Base-by-base conservation (phyloP, 192 early-diverging fungal species). In the Backusella macrospora region DNA sequence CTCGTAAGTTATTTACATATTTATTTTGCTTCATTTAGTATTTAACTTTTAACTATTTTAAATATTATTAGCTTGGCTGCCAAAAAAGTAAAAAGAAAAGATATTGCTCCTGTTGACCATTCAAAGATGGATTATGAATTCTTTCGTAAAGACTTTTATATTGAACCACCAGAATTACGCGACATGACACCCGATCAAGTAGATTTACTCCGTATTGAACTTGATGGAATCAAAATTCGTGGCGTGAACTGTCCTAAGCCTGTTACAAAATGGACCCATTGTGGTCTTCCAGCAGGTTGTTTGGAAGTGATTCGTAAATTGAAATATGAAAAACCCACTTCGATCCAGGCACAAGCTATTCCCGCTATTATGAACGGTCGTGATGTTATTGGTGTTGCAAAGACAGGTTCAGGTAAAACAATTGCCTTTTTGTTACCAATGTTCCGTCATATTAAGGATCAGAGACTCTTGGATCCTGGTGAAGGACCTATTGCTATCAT, bases 361-460 rank as follows among this genome's bases (percentile, higher is more conserved):
- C 96, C 96, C n/a, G 96, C 96, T 0, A 92, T 98, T 63, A 89
- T 98, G 92, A 92, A 92, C 77, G 96, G 96, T 0, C 89, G 96
- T 8, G 96, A 98, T 80, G 93, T 97, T 14, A 98, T 98, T 79
- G 95, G 95, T 13, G 95, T 98, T 15, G 95, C 96, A 23, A 98
- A 96, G 73, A 98, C 96, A 0, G 96, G 96, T 2, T 91, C 88
- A 18, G 96, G 96, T 16, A 98, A 98, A 84, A 98, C 96, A 5
- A 90, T 98, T 68, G 94, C 95, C 1, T 97, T 98, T 81, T 81
- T 98, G 29, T 74, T 98, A 72, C 96, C 96, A 43, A 96, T 98
- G 96, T 92, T 99, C 70, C 88, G 95, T 15, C 95, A 96, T 65
- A 95, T 96, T 78, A 96, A 96, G 74, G 94, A 94, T 77, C 95